Percentiles rank a stretch among this genome's conserved stretches.
These are phyloP conservation scores for Alternaria triticimaculans DNA, from an alignment of 2,329 filamentous ascomycete genomes.

Conservation along the genomic window DNA sequence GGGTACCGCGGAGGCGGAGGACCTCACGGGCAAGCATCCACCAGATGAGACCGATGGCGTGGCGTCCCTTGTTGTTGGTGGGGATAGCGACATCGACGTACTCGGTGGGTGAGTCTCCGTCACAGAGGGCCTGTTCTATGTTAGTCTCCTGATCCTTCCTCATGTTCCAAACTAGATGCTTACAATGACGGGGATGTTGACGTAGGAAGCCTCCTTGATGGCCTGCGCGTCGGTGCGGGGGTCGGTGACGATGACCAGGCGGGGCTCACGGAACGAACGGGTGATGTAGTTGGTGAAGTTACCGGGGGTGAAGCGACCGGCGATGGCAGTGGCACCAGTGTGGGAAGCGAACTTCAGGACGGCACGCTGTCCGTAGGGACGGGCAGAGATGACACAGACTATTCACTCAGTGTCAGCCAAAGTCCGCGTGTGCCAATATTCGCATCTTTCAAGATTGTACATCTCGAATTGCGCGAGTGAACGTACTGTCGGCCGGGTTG, in stretches of 20 bases:
- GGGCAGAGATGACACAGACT: conserved; percentile 90
- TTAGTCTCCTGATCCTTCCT: conserved; percentile 8
- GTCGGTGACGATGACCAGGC: conserved; percentile 99
- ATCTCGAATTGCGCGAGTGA: conserved; percentile 8
- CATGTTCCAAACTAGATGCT: conserved; percentile 1
- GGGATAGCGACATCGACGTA: conserved; percentile 99
- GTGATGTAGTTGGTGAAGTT: conserved; percentile 99
- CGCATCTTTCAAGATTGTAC: conserved; percentile 5
- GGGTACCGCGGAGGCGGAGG: conserved; percentile 96
- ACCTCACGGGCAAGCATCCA: conserved; percentile 99
- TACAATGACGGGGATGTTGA: conserved; percentile 98
- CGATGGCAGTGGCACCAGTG: conserved; percentile 97
- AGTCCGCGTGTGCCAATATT: neutral
- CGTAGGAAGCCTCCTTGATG: conserved; percentile 99
- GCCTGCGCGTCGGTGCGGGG: conserved; percentile 99
- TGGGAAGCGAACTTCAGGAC: conserved; percentile 99
- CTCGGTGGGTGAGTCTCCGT: conserved; percentile 99
- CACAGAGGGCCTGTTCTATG: conserved; percentile 75
- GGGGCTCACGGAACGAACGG: conserved; percentile 99
- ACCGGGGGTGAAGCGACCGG: conserved; percentile 99
- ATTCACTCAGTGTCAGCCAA: conserved; percentile 19
- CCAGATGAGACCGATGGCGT: conserved; percentile 98
- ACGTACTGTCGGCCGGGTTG: conserved; percentile 95
- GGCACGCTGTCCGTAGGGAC: conserved; percentile 98
- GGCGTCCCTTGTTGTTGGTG: conserved; percentile 99